A percentile compares a stretch with the other conserved stretches of the same genome.
Conservation (phyloP, 768 basidiomycete genomes). For the Trametes coccinea region DNA sequence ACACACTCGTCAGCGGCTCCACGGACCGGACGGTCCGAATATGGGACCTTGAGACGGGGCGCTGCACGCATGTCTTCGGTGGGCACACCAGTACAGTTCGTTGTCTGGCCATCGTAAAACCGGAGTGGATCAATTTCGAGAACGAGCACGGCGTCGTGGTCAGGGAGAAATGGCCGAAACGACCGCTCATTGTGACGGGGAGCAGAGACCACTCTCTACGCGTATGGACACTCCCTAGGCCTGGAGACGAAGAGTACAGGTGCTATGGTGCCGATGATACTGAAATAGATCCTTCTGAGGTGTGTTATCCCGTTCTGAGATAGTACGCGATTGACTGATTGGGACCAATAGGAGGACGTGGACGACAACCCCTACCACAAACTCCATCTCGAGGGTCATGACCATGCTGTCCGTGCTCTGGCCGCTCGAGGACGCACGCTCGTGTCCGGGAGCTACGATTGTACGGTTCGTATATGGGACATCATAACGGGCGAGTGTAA, state of each 20-base stretch:
- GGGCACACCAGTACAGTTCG: constrained; percentile 97
- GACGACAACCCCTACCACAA: constrained; percentile 88
- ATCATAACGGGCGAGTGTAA: constrained; percentile 80
- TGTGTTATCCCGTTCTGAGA: constrained; percentile 19
- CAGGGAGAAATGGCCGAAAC: constrained; percentile 74
- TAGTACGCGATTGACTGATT: not conserved
- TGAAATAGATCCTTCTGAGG: constrained; percentile 59
- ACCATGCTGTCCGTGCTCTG: constrained; percentile 89
- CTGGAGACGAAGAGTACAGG: constrained; percentile 75
- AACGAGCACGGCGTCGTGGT: constrained; percentile 58
- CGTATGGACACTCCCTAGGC: constrained; percentile 66
- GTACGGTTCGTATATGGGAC: constrained; percentile 94
- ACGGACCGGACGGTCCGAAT: constrained; percentile 93
- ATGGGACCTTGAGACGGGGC: constrained; percentile 80
- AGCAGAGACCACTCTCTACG: constrained; percentile 67
- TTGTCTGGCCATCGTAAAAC: constrained; percentile 94
- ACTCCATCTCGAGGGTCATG: constrained; percentile 82
- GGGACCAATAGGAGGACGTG: constrained; percentile 54
- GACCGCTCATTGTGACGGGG: constrained; percentile 71
- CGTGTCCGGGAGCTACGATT: constrained; percentile 96
- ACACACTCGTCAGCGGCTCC: constrained; percentile 86
- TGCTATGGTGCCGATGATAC: constrained; percentile 62
- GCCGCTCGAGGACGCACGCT: constrained; percentile 87
- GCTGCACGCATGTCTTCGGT: constrained; percentile 90
- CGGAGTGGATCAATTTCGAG: constrained; percentile 80